These are phyloP conservation scores for Vitis labrusca DNA, from an alignment of 164 flowering plant species.

Conservation along the genomic window DNA sequence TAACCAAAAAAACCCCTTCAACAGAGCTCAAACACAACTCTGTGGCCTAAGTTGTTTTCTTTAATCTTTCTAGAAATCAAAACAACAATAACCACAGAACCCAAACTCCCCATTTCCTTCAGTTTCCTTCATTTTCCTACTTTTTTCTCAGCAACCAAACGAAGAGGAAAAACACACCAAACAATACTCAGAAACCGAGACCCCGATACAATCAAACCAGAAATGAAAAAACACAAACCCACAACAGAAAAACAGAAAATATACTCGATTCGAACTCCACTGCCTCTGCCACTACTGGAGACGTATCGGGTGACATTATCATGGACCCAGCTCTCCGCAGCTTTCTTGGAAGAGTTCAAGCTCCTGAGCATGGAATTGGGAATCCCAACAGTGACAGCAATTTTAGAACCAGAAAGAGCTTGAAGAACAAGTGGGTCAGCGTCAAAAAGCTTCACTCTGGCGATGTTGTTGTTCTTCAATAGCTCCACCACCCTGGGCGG, in stretches of 20 bases:
- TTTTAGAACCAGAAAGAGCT: constrained; percentile 63
- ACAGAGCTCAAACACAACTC: too few species aligned
- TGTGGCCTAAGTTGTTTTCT: too few species aligned
- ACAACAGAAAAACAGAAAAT: constrained; percentile 3
- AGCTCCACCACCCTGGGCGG: constrained; percentile 73
- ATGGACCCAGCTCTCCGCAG: constrained; percentile 83
- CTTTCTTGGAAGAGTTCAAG: constrained; percentile 66
- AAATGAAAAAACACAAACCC: neutral
- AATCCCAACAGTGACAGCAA: constrained; percentile 69
- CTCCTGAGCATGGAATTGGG: constrained; percentile 70
- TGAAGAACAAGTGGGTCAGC: constrained; percentile 70
- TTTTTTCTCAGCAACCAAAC: neutral
- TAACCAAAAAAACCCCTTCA: too few species aligned
- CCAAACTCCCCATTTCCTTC: too few species aligned
- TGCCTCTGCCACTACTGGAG: constrained; percentile 30
- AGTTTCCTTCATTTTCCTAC: too few species aligned
- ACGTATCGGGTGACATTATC: constrained; percentile 79
- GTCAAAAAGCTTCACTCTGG: constrained; percentile 73
- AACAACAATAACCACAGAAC: too few species aligned
- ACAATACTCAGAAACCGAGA: neutral
- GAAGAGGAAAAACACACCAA: neutral
- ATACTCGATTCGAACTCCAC: constrained; percentile 61
- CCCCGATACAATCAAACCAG: neutral
- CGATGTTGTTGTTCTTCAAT: constrained; percentile 63
- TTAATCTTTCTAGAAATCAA: too few species aligned